Conservation (phyloP, 441 rosid genomes). For the Gossypium laxum region DNA sequence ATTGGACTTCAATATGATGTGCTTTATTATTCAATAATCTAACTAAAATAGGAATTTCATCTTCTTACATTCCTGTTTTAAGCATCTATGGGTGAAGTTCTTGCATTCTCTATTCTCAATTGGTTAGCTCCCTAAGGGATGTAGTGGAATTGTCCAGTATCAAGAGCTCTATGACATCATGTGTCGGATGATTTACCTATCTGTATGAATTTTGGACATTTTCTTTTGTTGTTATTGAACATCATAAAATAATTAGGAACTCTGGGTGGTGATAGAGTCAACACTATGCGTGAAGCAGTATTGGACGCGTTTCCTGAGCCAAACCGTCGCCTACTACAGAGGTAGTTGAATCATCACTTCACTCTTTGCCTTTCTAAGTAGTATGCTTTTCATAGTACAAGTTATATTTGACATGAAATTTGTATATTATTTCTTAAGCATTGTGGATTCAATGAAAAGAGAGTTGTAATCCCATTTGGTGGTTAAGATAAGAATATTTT, state of each 20-base stretch:
- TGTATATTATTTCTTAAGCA: not conserved
- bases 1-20: not conserved
- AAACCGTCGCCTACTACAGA: conserved; percentile 88
- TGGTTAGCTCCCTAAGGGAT: not conserved
- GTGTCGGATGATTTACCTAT: not conserved
- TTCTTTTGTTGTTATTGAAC: conserved; percentile 8
- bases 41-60: not conserved
- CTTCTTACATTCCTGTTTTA: not conserved
- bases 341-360: conserved; percentile 34
- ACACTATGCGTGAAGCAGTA: conserved; percentile 79
- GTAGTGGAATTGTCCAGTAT: not conserved
- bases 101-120: not conserved
- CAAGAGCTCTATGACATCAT: not conserved
- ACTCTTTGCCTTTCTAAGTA: conserved; percentile 9
- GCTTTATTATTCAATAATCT: not conserved
- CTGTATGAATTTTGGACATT: conserved; percentile 13
- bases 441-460: not conserved
- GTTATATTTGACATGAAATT: not conserved
- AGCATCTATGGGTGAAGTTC: not conserved
- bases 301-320: conserved; percentile 97
- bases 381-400: not conserved
- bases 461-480: not conserved
- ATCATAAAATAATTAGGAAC: conserved; percentile 42
- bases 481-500: not conserved
- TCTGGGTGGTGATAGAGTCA: conserved; percentile 56